These are phyloP conservation scores for Tilletia walkeri DNA, from an alignment of 1,284 basidiomycete species.

Conservation along the genomic window DNA sequence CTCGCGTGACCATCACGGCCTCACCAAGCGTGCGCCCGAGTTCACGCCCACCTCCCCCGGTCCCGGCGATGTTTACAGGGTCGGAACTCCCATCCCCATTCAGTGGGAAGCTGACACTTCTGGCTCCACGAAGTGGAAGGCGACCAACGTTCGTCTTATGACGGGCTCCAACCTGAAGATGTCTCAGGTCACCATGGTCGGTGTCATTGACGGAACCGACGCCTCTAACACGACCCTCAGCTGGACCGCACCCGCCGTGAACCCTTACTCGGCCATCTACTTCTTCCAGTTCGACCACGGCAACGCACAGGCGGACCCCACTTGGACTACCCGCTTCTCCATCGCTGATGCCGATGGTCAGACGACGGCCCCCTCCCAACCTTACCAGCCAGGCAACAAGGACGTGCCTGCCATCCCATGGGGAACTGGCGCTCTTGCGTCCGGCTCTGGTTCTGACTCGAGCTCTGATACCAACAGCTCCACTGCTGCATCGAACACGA, in stretches of 20 bases:
- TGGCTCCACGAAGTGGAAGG: constrained; percentile 18
- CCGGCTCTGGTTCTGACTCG: constrained; percentile 17
- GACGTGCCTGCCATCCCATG: constrained; percentile 62
- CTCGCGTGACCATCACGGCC: not conserved
- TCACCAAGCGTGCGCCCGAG: not conserved
- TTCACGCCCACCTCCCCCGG: constrained; percentile 7
- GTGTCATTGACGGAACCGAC: constrained; percentile 66
- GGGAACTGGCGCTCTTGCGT: constrained; percentile 59
- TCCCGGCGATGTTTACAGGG: constrained; percentile 18
- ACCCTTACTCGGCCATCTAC: constrained; percentile 56
- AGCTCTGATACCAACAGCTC: constrained; percentile 18
- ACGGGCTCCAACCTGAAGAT: constrained; percentile 72
- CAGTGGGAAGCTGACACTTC: constrained; percentile 18
- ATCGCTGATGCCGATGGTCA: constrained; percentile 65
- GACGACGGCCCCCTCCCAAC: constrained; percentile 59
- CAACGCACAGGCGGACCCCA: constrained; percentile 53
- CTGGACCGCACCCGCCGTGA: constrained; percentile 73
- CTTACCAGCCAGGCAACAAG: constrained; percentile 64
- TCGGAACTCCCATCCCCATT: constrained; percentile 2
- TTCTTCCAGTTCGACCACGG: constrained; percentile 51
- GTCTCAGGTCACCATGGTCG: constrained; percentile 68
- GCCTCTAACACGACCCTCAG: constrained; percentile 58
- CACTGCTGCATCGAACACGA: not conserved
- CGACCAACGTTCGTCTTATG: constrained; percentile 64
- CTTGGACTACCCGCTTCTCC: constrained; percentile 78